Percentiles rank a stretch among this genome's conserved stretches.
phyloP scores from a whole-genome alignment of 345 rosid genomes.

The Hibiscus mutabilis region DNA sequence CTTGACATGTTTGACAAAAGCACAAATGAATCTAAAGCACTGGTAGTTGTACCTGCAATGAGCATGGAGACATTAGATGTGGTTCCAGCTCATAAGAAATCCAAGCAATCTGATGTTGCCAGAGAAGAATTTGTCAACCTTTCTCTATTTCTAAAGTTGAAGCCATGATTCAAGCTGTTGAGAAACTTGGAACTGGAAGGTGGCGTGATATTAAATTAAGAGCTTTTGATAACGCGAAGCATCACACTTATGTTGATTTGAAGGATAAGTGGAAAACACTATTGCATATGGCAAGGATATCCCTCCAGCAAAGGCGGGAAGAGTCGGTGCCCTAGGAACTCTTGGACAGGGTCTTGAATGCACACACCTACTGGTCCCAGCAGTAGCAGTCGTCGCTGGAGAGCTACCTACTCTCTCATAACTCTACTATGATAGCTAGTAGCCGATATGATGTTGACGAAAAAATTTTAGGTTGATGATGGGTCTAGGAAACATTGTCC shows the following conservation, averaged over 20 bases:
- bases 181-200: slow-evolving; percentile 99
- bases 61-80: slow-evolving; percentile 48
- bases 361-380: slow-evolving; percentile 90
- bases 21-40: slow-evolving; percentile 56
- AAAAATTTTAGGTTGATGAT: slow-evolving; percentile 4
- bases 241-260: slow-evolving; percentile 88
- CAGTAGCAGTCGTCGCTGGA: slow-evolving; percentile 56
- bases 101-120: slow-evolving; percentile 74
- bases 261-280: slow-evolving; percentile 99
- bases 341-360: slow-evolving; percentile 73
- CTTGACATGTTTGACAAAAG: slow-evolving; percentile 33
- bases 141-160: slow-evolving; percentile 98
- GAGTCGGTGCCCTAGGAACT: slow-evolving; percentile 98
- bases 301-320: slow-evolving; percentile 97
- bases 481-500: neutral
- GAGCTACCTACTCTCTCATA: slow-evolving; percentile 48
- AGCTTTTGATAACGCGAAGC: slow-evolving; percentile 90
- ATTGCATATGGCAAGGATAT: slow-evolving; percentile 94
- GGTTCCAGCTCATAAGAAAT: slow-evolving; percentile 59
- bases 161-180: slow-evolving; percentile 94
- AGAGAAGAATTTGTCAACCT: slow-evolving; percentile 96
- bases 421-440: neutral
- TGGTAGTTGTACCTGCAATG: slow-evolving; percentile 58
- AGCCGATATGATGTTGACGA: slow-evolving; percentile 6
- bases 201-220: slow-evolving; percentile 96